Percentiles rank a stretch among this genome's conserved stretches.
Evolutionary conservation across 1,139 yeast species (phyloP).

Genomic region (Trichomonascaceae sp.): DNA sequence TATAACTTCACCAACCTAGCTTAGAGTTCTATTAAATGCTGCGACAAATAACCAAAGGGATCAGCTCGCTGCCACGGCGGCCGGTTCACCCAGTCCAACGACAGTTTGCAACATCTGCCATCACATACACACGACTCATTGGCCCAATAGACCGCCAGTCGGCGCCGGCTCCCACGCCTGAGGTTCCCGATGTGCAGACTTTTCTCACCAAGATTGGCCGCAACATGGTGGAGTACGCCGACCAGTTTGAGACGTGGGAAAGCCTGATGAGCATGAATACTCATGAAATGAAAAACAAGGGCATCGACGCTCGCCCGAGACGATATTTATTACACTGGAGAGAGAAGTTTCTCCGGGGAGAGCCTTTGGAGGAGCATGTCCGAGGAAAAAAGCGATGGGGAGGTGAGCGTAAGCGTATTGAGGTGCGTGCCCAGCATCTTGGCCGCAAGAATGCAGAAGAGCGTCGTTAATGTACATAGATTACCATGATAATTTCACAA

Average conservation of each 20-base stretch:
- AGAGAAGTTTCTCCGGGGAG: conserved; percentile 41
- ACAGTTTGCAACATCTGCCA: neutral
- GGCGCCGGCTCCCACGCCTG: conserved; percentile 34
- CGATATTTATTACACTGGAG: conserved; percentile 34
- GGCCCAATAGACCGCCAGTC: conserved; percentile 3
- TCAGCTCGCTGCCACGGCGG: no score
- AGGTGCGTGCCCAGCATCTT: conserved; percentile 52
- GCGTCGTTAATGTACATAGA: conserved; percentile 1
- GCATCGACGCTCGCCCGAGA: conserved; percentile 66
- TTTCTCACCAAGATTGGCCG: conserved; percentile 72
- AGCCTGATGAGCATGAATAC: conserved; percentile 48
- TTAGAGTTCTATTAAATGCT: no score
- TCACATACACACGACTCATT: conserved; percentile 3
- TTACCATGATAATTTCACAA: no score
- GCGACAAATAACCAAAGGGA: no score
- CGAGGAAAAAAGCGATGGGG: conserved; percentile 69
- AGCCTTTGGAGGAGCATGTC: conserved; percentile 44
- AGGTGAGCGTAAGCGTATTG: conserved; percentile 73
- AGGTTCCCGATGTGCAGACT: conserved; percentile 59
- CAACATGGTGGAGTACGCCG: conserved; percentile 50
- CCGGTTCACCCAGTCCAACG: no score
- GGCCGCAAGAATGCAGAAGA: conserved; percentile 22
- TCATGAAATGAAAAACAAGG: conserved; percentile 53
- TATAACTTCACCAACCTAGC: no score
- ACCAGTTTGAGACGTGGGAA: conserved; percentile 63